Conservation (phyloP, 2,329 filamentous ascomycete species). For the Paraphaeosphaeria minitans region DNA sequence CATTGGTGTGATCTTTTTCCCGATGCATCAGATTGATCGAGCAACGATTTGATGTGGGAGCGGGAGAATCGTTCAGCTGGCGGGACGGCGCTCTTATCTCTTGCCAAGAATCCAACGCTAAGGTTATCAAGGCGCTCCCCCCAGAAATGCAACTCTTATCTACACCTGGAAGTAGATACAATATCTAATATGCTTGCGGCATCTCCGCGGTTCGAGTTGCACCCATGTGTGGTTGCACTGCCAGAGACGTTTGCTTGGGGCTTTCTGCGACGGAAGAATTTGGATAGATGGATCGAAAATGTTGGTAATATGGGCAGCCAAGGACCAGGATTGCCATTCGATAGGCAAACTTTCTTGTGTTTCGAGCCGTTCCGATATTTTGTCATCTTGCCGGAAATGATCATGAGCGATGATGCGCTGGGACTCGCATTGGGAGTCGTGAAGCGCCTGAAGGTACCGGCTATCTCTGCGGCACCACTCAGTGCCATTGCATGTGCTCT, state of each 20-base stretch:
- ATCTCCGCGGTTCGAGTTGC: conserved; percentile 41
- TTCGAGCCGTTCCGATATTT: not conserved
- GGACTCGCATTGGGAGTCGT: not conserved
- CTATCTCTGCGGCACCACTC: not conserved
- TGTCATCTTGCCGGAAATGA: not conserved
- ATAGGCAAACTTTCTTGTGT: not conserved
- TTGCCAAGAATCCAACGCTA: conserved; percentile 34
- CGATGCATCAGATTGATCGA: conserved; percentile 21
- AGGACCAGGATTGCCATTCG: not conserved
- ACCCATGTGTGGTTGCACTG: conserved; percentile 26
- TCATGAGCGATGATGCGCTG: not conserved
- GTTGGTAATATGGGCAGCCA: not conserved
- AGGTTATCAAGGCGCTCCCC: conserved; percentile 17
- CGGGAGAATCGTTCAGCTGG: conserved; percentile 25
- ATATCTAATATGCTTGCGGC: conserved; percentile 31
- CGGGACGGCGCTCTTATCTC: conserved; percentile 44
- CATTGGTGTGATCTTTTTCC: conserved; percentile 25
- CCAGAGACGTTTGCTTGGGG: not conserved
- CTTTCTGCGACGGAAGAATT: conserved; percentile 7
- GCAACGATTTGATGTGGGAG: conserved; percentile 31
- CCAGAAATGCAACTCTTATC: conserved; percentile 35
- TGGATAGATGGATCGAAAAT: not conserved
- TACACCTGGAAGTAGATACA: conserved; percentile 28
- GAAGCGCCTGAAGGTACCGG: not conserved
- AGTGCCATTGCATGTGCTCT: not conserved